Percentiles rank a stretch among this genome's conserved stretches.
These are phyloP conservation scores for Wallacemonas rigidus DNA, from an alignment of 208 protist genomes.

Conservation along the genomic window DNA sequence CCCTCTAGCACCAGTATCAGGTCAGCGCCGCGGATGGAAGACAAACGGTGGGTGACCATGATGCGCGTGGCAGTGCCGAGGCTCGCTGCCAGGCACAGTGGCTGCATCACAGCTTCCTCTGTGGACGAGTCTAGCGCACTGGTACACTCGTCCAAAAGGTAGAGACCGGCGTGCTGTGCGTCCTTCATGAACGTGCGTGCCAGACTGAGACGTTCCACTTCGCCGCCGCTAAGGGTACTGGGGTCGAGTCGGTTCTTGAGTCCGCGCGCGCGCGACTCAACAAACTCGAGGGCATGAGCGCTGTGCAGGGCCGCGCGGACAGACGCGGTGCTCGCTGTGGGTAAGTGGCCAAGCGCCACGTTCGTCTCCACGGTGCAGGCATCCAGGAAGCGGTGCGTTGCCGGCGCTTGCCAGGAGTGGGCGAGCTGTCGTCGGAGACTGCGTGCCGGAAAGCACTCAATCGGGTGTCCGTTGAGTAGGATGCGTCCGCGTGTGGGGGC, in stretches of 20 bases:
- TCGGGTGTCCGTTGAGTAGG: constrained; percentile 49
- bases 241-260: constrained; percentile 23
- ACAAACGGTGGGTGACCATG: constrained; percentile 69
- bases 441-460: constrained; percentile 48
- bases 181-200: constrained; percentile 54
- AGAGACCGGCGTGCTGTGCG: constrained; percentile 24
- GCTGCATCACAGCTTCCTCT: constrained; percentile 25
- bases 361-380: constrained; percentile 53
- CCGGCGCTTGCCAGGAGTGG: constrained; percentile 61
- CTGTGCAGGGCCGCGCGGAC: constrained; percentile 33
- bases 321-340: constrained; percentile 18
- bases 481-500: constrained; percentile 53
- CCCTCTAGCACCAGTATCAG: constrained; percentile 63
- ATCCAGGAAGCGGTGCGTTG: constrained; percentile 50
- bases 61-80: constrained; percentile 24
- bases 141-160: constrained; percentile 72
- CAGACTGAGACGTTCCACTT: constrained; percentile 62
- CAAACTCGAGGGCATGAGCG: constrained; percentile 34
- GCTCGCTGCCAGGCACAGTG: neutral
- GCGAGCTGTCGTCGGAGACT: constrained; percentile 60
- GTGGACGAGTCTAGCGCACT: constrained; percentile 69
- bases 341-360: constrained; percentile 61
- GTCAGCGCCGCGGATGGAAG: constrained; percentile 48
- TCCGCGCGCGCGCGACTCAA: constrained; percentile 46
- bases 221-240: constrained; percentile 64